A percentile compares a stretch with the other conserved stretches of the same genome.
Evolutionary conservation across 2,329 filamentous ascomycete genomes (phyloP).

Genomic region (Cladosporium austrohemisphaericum): DNA sequence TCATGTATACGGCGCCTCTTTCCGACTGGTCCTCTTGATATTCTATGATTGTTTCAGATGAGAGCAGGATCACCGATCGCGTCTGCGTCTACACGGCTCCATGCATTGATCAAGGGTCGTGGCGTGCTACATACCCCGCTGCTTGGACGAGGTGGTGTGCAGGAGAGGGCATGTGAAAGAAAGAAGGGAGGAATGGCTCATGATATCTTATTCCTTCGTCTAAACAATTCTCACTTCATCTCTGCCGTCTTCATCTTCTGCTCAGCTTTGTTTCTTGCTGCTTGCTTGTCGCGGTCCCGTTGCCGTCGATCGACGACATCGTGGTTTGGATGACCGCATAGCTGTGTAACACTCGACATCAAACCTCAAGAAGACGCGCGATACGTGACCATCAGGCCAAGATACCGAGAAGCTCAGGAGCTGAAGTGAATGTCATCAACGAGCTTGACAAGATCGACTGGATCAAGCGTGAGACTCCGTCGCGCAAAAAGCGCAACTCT

Average conservation of each 20-base stretch:
- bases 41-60: too few species aligned
- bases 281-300: background rate
- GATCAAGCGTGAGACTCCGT: too few species aligned
- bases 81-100: background rate
- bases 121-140: slow-evolving; percentile 7
- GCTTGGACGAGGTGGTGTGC: slow-evolving; percentile 5
- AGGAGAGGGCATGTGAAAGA: background rate
- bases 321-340: slow-evolving; percentile 5
- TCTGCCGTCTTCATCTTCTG: background rate
- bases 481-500: too few species aligned
- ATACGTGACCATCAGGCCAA: too few species aligned
- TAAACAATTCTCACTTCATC: too few species aligned
- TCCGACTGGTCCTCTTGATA: too few species aligned
- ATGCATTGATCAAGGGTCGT: background rate
- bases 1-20: too few species aligned
- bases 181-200: background rate
- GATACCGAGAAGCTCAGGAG: too few species aligned
- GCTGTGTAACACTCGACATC: slow-evolving; percentile 1
- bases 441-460: background rate
- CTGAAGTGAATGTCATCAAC: background rate
- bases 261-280: too few species aligned
- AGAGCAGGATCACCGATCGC: too few species aligned
- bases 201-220: background rate
- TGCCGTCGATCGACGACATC: background rate
- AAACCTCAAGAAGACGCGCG: background rate